These are phyloP conservation scores for Leccinum subspadiceum DNA, from an alignment of 1,284 basidiomycete species.

Conservation along the genomic window DNA sequence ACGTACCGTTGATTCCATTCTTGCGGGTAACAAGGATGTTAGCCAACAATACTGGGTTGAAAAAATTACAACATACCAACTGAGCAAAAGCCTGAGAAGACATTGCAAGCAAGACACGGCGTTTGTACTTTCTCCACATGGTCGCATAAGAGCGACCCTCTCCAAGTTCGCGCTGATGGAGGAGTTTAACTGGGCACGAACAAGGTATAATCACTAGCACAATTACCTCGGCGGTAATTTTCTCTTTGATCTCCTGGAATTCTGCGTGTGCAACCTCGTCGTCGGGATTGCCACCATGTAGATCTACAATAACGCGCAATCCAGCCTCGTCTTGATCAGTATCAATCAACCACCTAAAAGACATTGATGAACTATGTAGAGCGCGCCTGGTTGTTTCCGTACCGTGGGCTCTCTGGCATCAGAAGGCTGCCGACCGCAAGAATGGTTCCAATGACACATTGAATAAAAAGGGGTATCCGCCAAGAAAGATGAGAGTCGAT, in stretches of 20 bases:
- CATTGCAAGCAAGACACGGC: constrained; percentile 94
- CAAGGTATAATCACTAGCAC: background rate
- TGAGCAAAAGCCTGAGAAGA: constrained; percentile 96
- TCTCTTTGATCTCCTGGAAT: constrained; percentile 91
- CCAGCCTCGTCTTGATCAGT: constrained; percentile 85
- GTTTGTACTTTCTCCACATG: constrained; percentile 89
- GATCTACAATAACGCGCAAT: constrained; percentile 84
- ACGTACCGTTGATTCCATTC: constrained; percentile 87
- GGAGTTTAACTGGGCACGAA: background rate
- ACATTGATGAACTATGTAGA: constrained; percentile 1
- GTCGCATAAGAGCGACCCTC: constrained; percentile 79
- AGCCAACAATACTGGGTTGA: background rate
- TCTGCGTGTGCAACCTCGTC: constrained; percentile 77
- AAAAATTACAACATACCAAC: constrained; percentile 48
- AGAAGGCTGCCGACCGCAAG: constrained; percentile 82
- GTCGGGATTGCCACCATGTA: constrained; percentile 85
- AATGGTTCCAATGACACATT: constrained; percentile 84
- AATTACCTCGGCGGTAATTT: constrained; percentile 77
- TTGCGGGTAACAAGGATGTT: constrained; percentile 31
- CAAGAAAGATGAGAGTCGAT: constrained; percentile 80
- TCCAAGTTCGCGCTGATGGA: constrained; percentile 61
- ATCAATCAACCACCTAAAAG: constrained; percentile 85
- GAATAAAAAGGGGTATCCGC: constrained; percentile 84
- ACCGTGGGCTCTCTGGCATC: constrained; percentile 93
- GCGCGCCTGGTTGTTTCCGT: constrained; percentile 17